phyloP scores from a whole-genome alignment of 1,284 basidiomycete genomes.

The Jaminaea rosea region DNA sequence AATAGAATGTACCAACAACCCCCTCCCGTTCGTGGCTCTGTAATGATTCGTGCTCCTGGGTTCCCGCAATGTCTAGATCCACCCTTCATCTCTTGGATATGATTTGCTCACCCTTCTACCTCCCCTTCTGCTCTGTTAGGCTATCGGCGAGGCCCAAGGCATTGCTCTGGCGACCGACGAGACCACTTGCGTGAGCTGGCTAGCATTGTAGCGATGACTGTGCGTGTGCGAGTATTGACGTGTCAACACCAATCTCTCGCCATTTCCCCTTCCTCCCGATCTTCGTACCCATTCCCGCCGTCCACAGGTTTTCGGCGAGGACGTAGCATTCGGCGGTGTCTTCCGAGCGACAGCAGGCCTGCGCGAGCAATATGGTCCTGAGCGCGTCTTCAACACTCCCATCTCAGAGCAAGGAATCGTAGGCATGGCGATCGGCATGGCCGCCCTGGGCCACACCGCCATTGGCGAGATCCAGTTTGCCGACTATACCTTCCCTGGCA shows the following conservation, averaged over 20 bases:
- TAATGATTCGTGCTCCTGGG: background rate
- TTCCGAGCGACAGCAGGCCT: constrained; percentile 85
- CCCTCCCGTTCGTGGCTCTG: background rate
- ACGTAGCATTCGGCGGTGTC: constrained; percentile 67
- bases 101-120: background rate
- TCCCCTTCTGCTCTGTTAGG: constrained; percentile 12
- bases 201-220: too few species aligned
- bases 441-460: constrained; percentile 84
- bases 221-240: too few species aligned
- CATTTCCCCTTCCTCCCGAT: too few species aligned
- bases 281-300: too few species aligned
- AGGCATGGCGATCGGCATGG: constrained; percentile 84
- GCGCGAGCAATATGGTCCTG: constrained; percentile 76
- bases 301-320: constrained; percentile 61
- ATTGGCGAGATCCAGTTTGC: constrained; percentile 78
- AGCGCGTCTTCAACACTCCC: constrained; percentile 24
- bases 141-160: constrained; percentile 37
- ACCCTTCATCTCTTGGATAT: background rate
- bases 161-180: constrained; percentile 55
- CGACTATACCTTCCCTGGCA: constrained; percentile 30
- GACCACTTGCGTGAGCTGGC: constrained; percentile 72
- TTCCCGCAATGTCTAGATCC: background rate
- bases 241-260: too few species aligned
- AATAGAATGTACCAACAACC: background rate
- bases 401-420: constrained; percentile 64